phyloP scores from a whole-genome alignment of 2,329 filamentous ascomycete genomes.

The Calonectria pseudoreteaudii region DNA sequence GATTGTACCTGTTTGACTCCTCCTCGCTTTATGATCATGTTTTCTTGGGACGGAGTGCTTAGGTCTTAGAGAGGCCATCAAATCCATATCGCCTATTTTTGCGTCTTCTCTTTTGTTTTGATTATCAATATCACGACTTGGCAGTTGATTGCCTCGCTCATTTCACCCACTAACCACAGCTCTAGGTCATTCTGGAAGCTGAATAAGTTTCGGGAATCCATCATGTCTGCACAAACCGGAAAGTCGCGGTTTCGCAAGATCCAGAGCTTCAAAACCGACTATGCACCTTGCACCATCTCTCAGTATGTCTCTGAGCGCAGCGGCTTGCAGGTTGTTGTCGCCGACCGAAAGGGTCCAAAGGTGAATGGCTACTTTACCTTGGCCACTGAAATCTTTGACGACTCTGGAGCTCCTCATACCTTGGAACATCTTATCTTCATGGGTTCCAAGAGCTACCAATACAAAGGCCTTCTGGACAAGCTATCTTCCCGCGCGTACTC shows the following conservation, averaged over 20 bases:
- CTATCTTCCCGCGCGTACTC: conserved; percentile 94
- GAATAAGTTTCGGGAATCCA: conserved; percentile 31
- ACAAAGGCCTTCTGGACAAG: conserved; percentile 96
- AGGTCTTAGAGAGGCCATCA: neutral
- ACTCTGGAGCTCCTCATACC: conserved; percentile 91
- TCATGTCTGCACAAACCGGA: conserved; percentile 65
- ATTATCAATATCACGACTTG: neutral
- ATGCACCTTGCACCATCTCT: conserved; percentile 87
- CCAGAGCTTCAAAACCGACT: conserved; percentile 89
- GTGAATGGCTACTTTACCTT: conserved; percentile 94
- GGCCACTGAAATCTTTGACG: conserved; percentile 96
- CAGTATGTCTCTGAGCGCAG: conserved; percentile 97
- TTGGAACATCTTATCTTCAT: conserved; percentile 88
- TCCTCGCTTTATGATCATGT: neutral
- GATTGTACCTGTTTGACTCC: neutral
- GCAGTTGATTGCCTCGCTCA: too few species aligned
- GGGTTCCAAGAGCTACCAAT: conserved; percentile 93
- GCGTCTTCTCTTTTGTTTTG: neutral
- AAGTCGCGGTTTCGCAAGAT: conserved; percentile 81
- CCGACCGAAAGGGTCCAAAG: conserved; percentile 94
- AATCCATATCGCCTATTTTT: neutral
- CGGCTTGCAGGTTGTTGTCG: conserved; percentile 93
- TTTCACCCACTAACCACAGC: neutral
- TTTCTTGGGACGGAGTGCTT: neutral
- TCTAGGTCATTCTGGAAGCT: conserved; percentile 36